phyloP scores from a whole-genome alignment of 768 basidiomycete genomes.

The Suillus plorans region DNA sequence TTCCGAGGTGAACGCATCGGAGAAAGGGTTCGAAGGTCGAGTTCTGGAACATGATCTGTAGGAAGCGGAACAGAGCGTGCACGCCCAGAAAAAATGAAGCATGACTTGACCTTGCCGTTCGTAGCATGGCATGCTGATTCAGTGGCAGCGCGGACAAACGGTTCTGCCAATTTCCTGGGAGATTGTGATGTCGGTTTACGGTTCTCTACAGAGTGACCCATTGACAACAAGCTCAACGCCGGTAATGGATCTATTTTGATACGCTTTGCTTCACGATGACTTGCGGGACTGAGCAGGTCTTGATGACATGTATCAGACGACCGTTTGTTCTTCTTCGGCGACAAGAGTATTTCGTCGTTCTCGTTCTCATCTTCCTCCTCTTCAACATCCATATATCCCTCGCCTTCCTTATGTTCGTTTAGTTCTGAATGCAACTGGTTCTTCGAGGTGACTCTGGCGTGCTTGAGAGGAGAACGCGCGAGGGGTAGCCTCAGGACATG shows the following conservation, averaged over 20 bases:
- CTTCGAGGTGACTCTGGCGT: conserved; percentile 38
- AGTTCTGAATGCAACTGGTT: background rate
- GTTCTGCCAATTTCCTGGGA: conserved; percentile 4
- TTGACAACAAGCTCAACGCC: conserved; percentile 14
- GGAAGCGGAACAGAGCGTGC: conserved; percentile 31
- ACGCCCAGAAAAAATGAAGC: conserved; percentile 18
- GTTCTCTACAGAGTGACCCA: conserved; percentile 8
- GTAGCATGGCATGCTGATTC: conserved; percentile 6
- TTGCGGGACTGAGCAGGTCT: conserved; percentile 12
- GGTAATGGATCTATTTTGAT: conserved; percentile 21
- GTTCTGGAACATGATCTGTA: conserved; percentile 4
- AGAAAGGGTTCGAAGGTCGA: conserved; percentile 17
- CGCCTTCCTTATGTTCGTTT: background rate
- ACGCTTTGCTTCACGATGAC: conserved; percentile 24
- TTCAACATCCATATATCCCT: conserved; percentile 6
- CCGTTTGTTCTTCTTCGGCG: conserved; percentile 27
- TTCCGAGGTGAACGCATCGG: conserved; percentile 27
- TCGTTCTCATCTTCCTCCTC: conserved; percentile 28
- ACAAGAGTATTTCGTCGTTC: conserved; percentile 48
- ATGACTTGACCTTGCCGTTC: conserved; percentile 6
- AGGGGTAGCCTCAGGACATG: conserved; percentile 44
- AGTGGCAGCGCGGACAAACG: conserved; percentile 22
- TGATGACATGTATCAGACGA: conserved; percentile 24
- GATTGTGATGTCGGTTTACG: background rate
- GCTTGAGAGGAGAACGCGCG: conserved; percentile 51